Evolutionary conservation across 2,329 filamentous ascomycete genomes (phyloP), one percentile per base, ranked within the genome.

Genomic region (Diaporthe eres): DNA sequence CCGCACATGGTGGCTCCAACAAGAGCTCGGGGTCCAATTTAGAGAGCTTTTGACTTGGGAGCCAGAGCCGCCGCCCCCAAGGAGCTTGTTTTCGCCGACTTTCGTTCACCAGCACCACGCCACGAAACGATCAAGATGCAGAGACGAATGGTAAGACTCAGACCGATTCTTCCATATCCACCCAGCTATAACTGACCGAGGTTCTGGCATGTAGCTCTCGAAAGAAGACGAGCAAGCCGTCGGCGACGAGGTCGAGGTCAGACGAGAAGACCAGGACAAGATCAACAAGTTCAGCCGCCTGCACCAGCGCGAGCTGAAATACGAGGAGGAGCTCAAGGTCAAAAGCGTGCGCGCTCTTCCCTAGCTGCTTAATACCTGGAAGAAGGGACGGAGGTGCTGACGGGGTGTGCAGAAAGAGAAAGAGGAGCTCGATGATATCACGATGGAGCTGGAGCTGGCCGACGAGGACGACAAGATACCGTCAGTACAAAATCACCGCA

Each of bases 201-300:
- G 0, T 39, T 13, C 25, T 55, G n/a, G 4, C 47, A 44, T 34
- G 34, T 82, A 98, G 97, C 93, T 99, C 79, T 95, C 95, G 61
- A 97, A 95, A 83, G 96, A 98, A 84, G 96, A 98, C 81, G 97
- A 99, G 85, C 93, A 92, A 76, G 88, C 92, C 28, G 89, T 89
- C 71, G 90, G 91, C 77, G 94, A 97, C 79, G 97, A 99, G 83
- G 93, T 95, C 80, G 94, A 98, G 85, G 97, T 99, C 76, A 94
- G 97, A 77, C 94, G 96, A 82, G 96, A 98, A 84, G 97, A 99
- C 84, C 97, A 99, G 85, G 96, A 98, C 87, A 98, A 97, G 87
- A 99, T 99, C 91, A 99, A 99, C 87, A 93, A 92, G 79, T 99
- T 99, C 89, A 98, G 96, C 85, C 93, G 95, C 60, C 88, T 99